A percentile compares a stretch with the other conserved stretches of the same genome.
These are phyloP conservation scores for Thelephora ganbajun DNA, from an alignment of 768 basidiomycete genomes.

Conservation along the genomic window DNA sequence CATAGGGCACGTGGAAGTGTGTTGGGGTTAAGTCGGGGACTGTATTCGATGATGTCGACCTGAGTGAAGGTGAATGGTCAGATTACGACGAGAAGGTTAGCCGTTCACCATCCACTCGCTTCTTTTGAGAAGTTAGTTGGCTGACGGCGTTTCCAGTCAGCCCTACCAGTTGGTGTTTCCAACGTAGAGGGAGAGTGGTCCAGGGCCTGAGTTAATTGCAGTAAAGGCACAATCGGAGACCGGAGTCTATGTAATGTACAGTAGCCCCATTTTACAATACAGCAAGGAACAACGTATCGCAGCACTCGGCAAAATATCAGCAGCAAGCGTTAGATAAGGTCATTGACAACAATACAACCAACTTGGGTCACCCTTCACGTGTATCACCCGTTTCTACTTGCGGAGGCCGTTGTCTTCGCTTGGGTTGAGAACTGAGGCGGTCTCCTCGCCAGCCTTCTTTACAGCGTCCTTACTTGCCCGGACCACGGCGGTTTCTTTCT, in stretches of 20 bases:
- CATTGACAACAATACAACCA: too few species aligned
- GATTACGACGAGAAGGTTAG: slow-evolving; percentile 87
- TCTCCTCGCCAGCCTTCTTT: slow-evolving; percentile 16
- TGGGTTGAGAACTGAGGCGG: slow-evolving; percentile 11
- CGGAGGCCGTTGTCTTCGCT: background rate
- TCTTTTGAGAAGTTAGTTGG: background rate
- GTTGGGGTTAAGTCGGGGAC: slow-evolving; percentile 42
- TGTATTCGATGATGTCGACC: slow-evolving; percentile 50
- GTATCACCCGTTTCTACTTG: slow-evolving; percentile 17
- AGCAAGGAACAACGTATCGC: too few species aligned
- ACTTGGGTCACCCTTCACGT: background rate
- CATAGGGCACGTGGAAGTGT: slow-evolving; percentile 69
- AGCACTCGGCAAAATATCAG: too few species aligned
- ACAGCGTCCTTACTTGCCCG: slow-evolving; percentile 16
- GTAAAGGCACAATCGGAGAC: background rate
- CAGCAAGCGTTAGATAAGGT: background rate
- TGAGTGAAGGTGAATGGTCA: slow-evolving; percentile 60
- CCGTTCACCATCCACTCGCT: background rate
- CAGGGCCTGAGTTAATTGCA: slow-evolving; percentile 31
- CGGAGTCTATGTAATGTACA: background rate
- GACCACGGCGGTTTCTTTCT: slow-evolving; percentile 19
- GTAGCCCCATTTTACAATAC: too few species aligned
- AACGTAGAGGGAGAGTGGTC: slow-evolving; percentile 52
- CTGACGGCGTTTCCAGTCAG: slow-evolving; percentile 25
- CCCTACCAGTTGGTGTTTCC: slow-evolving; percentile 57